Percentiles rank a stretch among this genome's conserved stretches.
Evolutionary conservation across 1,284 basidiomycete species (phyloP).

Genomic region (Neolentinus lepideus): DNA sequence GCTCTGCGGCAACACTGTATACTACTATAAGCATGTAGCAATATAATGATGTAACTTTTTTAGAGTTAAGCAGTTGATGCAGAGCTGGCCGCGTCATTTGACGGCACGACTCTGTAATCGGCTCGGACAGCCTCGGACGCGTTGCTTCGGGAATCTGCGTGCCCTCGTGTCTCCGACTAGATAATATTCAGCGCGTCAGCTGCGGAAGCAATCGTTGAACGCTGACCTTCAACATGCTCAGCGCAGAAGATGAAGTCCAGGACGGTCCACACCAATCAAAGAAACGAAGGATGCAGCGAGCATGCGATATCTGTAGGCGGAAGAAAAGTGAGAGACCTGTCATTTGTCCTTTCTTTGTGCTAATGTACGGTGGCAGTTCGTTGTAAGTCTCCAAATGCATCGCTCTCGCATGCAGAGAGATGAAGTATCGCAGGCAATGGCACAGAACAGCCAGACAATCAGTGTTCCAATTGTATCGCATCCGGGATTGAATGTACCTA

Average conservation of each 20-base stretch:
- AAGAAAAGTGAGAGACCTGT: constrained; percentile 54
- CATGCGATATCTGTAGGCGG: constrained; percentile 68
- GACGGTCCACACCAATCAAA: constrained; percentile 30
- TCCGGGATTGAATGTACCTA: constrained; percentile 75
- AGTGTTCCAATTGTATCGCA: constrained; percentile 75
- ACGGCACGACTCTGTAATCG: background rate
- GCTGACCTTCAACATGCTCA: constrained; percentile 36
- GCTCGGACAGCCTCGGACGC: background rate
- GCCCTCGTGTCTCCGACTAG: no score
- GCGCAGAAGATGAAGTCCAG: constrained; percentile 37
- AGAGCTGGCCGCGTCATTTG: no score
- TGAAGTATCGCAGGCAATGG: constrained; percentile 40
- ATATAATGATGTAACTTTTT: no score
- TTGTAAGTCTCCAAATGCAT: constrained; percentile 33
- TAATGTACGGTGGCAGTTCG: constrained; percentile 32
- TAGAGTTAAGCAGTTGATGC: no score
- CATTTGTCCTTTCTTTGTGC: background rate
- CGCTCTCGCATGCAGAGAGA: background rate
- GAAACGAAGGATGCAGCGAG: constrained; percentile 65
- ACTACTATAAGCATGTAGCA: no score
- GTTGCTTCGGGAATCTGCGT: no score
- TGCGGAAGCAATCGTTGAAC: no score
- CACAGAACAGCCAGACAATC: constrained; percentile 53
- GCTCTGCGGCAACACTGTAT: no score
- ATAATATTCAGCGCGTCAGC: no score